Evolutionary conservation across 257 asterid genomes (phyloP), one percentile per base, ranked within the genome.

Genomic region (Eustoma russellianum): DNA sequence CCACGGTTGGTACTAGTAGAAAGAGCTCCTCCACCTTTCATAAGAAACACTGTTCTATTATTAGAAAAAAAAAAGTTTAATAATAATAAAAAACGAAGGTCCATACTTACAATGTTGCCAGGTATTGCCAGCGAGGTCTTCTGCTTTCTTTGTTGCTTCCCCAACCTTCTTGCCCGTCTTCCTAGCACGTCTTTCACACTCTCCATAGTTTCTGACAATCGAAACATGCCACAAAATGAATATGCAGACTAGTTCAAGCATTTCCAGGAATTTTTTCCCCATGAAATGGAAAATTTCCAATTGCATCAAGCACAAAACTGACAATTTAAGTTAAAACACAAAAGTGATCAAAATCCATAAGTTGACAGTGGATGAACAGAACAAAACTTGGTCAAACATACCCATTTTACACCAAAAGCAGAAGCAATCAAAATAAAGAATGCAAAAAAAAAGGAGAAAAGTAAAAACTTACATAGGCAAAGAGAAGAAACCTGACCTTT

Each of bases 21-120:
- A 9, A 28, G 38, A 38, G 28, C 28, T 3, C 28, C 3, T 19
- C 28, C 28, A 19, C 28, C 28, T 19, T 24, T 24, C 3, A 57
- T 18, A 35, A 13, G 14, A 5, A 48, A 19, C 2, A 41, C 40
- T 13, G 52, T 48, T 1, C 51, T 46, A 50, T 19, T n/a, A n/a
- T 52, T 30, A 5, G 35, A 6, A 52, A 14, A 5, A 59, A 67
- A 33, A 44, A n/a, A n/a, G n/a, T n/a, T 15, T n/a, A n/a, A n/a
- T 41, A 46, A 7, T 10, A 45, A 9, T 18, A 46, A 44, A 50
- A 43, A 41, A 30, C 49, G n/a, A n/a, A 19, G 24, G 2, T 5
- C 24, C 9, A n/a, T 44, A 73, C 93, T 79, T 62, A 86, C 98
- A 74, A 70, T 91, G 93, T 62, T 91, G 98, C 98, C 95, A 91